These are phyloP conservation scores for Acacia concinna DNA, from an alignment of 331 rosid species.

Conservation along the genomic window DNA sequence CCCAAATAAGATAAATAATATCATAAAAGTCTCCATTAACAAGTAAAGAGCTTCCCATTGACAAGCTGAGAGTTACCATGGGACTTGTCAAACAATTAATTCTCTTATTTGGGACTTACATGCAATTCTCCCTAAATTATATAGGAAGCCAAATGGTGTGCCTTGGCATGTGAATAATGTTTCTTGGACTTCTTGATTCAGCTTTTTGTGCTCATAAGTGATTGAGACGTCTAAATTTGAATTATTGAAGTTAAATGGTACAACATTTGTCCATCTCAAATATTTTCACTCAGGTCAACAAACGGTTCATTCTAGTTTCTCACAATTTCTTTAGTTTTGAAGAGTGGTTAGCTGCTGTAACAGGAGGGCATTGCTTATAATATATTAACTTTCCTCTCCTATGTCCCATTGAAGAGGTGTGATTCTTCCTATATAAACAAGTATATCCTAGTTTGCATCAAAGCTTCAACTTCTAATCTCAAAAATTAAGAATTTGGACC, in stretches of 20 bases:
- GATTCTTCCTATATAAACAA: neutral
- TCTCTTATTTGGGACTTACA: no score
- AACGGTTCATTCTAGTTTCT: neutral
- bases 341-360: neutral
- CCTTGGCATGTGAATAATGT: neutral
- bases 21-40: no score
- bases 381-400: neutral
- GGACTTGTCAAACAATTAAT: no score
- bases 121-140: no score
- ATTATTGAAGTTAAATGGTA: neutral
- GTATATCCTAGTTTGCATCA: neutral
- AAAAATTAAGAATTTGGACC: conserved; percentile 10
- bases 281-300: neutral
- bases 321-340: neutral
- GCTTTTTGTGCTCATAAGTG: neutral
- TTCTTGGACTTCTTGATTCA: neutral
- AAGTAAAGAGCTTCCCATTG: no score
- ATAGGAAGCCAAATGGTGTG: neutral
- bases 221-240: neutral
- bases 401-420: neutral
- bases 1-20: no score
- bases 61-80: no score
- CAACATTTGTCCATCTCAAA: neutral
- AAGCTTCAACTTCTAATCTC: conserved; percentile 17
- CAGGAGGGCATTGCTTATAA: neutral